Base-by-base conservation (phyloP, 2,329 filamentous ascomycete genomes). In the Ophiosphaerella narmari region DNA sequence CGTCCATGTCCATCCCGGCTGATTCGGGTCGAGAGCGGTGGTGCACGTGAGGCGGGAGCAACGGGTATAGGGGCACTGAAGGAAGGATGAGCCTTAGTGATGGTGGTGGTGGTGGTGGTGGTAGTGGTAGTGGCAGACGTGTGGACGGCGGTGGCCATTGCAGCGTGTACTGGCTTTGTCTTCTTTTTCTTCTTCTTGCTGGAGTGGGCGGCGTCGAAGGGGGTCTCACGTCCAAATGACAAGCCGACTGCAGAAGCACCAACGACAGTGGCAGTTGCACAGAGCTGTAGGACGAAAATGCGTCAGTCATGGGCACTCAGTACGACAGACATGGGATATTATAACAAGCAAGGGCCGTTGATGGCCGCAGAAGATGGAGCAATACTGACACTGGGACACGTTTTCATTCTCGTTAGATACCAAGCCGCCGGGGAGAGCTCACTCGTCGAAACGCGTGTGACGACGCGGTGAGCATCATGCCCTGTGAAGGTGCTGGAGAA, bases 231-330 rank as follows among this genome's bases (percentile, higher is more conserved):
- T 65, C 80, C 82, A 63, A 85, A 76, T 48, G 81, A 80, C 58
- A 83, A 76, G 54, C 84, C 84, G 50, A 83, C 76, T 48, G 81
- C 78, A 59, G 83, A 84, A 59, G 84, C 78, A 69, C 82, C 82
- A 73, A 85, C 76, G 66, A 73, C 68, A 63, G 82, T 84, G 76
- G 82, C 82, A 70, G 83, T 75, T 65, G 84, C 84, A 82, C 82
- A 85, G 63, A 86, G 79, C 83, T 86, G 69, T 70, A 60, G 65
- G 56, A 68, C 64, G 57, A 62, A 39, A 59, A 59, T 65, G 62
- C 60, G 70, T 74, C 68, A 74, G 71, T 70, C 59, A 70, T 63
- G 55, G 18, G 62, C 59, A 54, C 48, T 51, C 55, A 54, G 63
- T 67, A 55, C 54, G 51, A 68, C 65, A 50, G 41, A 29, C 51